A percentile compares a stretch with the other conserved stretches of the same genome.
Evolutionary conservation across 768 basidiomycete species (phyloP).

Genomic region (Amanita muscaria): DNA sequence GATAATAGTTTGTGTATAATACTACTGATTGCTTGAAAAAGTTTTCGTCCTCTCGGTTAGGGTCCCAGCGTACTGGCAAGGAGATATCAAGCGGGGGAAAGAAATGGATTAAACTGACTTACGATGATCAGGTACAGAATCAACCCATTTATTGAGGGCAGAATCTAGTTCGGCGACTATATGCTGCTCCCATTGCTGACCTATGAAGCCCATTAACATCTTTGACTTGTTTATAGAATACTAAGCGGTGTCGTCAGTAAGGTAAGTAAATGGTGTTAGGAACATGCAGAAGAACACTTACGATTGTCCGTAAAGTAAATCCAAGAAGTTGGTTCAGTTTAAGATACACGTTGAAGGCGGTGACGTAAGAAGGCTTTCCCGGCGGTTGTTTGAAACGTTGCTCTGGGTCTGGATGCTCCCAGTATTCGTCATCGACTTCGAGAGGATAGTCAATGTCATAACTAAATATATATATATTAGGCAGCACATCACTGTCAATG

Average conservation of each 20-base stretch:
- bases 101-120: slow-evolving; percentile 13
- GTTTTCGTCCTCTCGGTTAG: slow-evolving; percentile 30
- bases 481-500: too few relatives aligned
- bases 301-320: slow-evolving; percentile 56
- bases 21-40: slow-evolving; percentile 57
- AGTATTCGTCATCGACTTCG: slow-evolving; percentile 68
- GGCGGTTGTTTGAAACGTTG: slow-evolving; percentile 64
- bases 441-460: slow-evolving; percentile 66
- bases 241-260: slow-evolving; percentile 33
- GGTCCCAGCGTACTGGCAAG: slow-evolving; percentile 45
- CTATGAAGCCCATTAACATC: slow-evolving; percentile 52
- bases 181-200: slow-evolving; percentile 56
- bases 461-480: slow-evolving; percentile 28
- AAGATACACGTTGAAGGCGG: slow-evolving; percentile 47
- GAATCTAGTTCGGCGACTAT: slow-evolving; percentile 67
- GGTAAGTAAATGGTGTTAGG: neutral
- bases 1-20: slow-evolving; percentile 42
- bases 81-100: neutral
- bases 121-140: slow-evolving; percentile 55
- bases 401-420: slow-evolving; percentile 51
- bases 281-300: slow-evolving; percentile 21
- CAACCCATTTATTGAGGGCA: slow-evolving; percentile 64
- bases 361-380: slow-evolving; percentile 45
- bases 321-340: slow-evolving; percentile 58
- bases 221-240: slow-evolving; percentile 81